Evolutionary conservation across 1,139 yeast species (phyloP), one percentile per base, ranked within the genome.

Genomic region (Meyerozyma elateridarum): DNA sequence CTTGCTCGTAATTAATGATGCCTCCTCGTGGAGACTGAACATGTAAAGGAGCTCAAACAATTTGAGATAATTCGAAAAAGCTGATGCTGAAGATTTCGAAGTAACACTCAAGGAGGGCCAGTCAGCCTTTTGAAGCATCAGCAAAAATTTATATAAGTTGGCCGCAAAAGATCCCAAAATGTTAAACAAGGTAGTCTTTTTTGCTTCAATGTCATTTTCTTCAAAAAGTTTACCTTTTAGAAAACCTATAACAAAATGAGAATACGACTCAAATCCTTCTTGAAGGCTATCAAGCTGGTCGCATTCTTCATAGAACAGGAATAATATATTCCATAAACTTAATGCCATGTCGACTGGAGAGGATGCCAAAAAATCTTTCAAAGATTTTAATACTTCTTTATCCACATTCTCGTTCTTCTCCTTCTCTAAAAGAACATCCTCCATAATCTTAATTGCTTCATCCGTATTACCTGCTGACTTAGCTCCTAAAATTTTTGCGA

Each of bases 321-420:
- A 67, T 12, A 91, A 60, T 15, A 85, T 67, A 29, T 76, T 74
- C 96, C 97, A 89, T 3, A 91, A 59, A 36, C 78, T 78, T 22
- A 87, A 59, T 35, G 73, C 76, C 55, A 88, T 70, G 22, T 78
- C 81, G 14, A 82, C 63, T 0, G 91, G 75, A 0, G 95, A 78
- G 9, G 63, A 62, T 2, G 62, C 59, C 14, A 91, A 62, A 45
- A 87, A 87, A 12, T 60, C 54, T 16, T 68, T 63, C 50, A 85
- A 77, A 4, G 87, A 76, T 2, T 33, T 18, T 8, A 63, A 46
- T 0, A 65, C 63, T 6, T 43, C 43, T 9, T 37, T 21, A 31
- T 54, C 55, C 20, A 46, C 22, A 4, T 32, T 17, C 5, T 28
- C 24, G 6, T 33, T 36, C 8, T 32, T 25, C 3, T 48, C 36